Base-by-base conservation (phyloP, 1,139 yeast genomes). In the Hansenula anomala region DNA sequence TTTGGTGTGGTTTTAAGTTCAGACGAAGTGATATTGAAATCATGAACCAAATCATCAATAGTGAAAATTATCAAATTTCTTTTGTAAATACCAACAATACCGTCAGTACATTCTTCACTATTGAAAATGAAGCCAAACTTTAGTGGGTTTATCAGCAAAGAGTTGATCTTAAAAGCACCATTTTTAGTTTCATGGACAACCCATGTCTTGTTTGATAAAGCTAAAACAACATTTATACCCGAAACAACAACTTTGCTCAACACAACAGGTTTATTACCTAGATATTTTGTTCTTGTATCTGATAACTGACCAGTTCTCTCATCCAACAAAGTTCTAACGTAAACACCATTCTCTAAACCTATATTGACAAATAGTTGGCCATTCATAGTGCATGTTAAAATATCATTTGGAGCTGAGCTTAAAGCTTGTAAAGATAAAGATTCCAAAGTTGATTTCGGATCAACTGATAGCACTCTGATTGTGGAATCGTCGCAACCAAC, bases 261-360 rank as follows among this genome's bases (percentile, higher is more conserved):
- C 9, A 55, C 52, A 1, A 89, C 82, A 0, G 86, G 77, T 28
- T 69, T 68, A 0, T 84, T 71, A 0, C 96, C 97, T 38, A 85
- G 62, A 55, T 80, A 88, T 55, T 84, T 80, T n/a, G 78, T 75
- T 47, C 86, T 67, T 0, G 90, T 76, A 46, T 82, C 83, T 1
- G 77, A 66, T 13, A 90, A 61, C 36, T 74, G 73, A 1, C 96
- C 97, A 3, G 81, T 68, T 4, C 67, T 55, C 1, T 61, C 58
- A 51, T 84, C 87, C 25, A 88, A 52, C 8, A 65, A 64, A 1
- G 88, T 75, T 24, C 81, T 67, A 3, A 82, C 80, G 60, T 84
- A 87, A 1, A 89, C 76, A 26, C 98, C 98, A 57, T 80, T 87
- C 20, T 67, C 73, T 69, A 90, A 69, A 1, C 97, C 97, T 37